Evolutionary conservation across 108 stramenopile genomes (phyloP).

Genomic region (Mayamaea pseudoterrestris): DNA sequence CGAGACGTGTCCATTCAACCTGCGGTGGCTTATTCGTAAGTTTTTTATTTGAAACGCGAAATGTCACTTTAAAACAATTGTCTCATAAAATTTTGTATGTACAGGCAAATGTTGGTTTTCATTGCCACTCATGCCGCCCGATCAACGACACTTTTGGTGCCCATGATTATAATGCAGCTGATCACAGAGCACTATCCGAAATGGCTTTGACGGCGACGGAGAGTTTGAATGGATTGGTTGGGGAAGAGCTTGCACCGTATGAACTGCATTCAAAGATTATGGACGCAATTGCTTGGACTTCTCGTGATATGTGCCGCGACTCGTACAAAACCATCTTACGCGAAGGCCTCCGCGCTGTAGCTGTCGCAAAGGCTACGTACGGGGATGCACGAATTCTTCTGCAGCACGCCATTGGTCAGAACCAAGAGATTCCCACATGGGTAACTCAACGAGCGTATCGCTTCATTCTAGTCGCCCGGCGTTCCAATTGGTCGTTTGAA

Average conservation of each 20-base stretch:
- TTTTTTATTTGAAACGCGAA: too few species aligned
- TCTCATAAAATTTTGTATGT: too few species aligned
- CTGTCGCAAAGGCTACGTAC: slow-evolving; percentile 14
- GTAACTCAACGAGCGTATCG: slow-evolving; percentile 44
- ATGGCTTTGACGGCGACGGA: too few species aligned
- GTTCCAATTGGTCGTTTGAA: slow-evolving; percentile 19
- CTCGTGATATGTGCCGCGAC: slow-evolving; percentile 40
- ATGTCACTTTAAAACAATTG: too few species aligned
- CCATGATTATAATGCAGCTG: slow-evolving; percentile 2
- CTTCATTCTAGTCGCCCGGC: slow-evolving; percentile 29
- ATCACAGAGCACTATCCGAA: slow-evolving; percentile 1
- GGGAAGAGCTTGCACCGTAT: slow-evolving; percentile 5
- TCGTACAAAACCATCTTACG: slow-evolving; percentile 34
- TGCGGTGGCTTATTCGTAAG: too few species aligned
- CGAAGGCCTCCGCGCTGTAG: slow-evolving; percentile 29
- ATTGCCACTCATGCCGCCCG: too few species aligned
- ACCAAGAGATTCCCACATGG: slow-evolving; percentile 31
- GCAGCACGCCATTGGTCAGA: slow-evolving; percentile 25
- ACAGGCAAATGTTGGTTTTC: too few species aligned
- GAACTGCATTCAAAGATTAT: slow-evolving; percentile 33
- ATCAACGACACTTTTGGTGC: too few species aligned
- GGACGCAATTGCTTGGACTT: slow-evolving; percentile 41
- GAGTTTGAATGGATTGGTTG: slow-evolving; percentile 7
- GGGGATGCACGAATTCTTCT: slow-evolving; percentile 27
- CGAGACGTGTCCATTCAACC: too few species aligned